phyloP scores from a whole-genome alignment of 148 eudicot species.

The Rhododendron molle region DNA sequence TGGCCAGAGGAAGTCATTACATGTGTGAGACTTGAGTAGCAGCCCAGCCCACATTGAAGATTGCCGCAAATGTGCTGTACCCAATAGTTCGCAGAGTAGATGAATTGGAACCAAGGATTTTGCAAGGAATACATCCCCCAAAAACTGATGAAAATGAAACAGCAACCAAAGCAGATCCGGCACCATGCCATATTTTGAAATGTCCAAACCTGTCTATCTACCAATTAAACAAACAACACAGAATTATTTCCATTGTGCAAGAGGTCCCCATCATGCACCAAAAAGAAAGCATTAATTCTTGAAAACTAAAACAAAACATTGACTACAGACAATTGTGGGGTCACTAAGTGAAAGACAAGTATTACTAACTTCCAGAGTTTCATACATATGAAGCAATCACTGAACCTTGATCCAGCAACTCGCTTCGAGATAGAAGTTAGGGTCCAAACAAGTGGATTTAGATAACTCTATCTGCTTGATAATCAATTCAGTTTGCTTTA shows the following conservation, averaged over 20 bases:
- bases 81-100: slow-evolving; percentile 63
- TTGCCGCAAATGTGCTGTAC: slow-evolving; percentile 79
- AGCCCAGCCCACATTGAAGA: slow-evolving; percentile 95
- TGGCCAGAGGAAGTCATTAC: slow-evolving; percentile 39
- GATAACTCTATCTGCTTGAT: neutral
- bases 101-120: slow-evolving; percentile 69
- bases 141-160: slow-evolving; percentile 97
- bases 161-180: slow-evolving; percentile 81
- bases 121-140: slow-evolving; percentile 86
- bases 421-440: neutral
- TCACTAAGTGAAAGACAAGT: neutral
- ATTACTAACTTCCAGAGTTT: slow-evolving; percentile 1
- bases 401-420: neutral
- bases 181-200: slow-evolving; percentile 93
- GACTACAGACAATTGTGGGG: neutral
- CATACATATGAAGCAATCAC: neutral
- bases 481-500: neutral
- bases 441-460: neutral
- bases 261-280: neutral
- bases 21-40: slow-evolving; percentile 95
- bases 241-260: neutral
- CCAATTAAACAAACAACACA: slow-evolving; percentile 20
- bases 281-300: neutral
- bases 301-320: neutral
- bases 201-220: slow-evolving; percentile 94